Percentiles rank a stretch among this genome's conserved stretches.
These are phyloP conservation scores for Sporothrix variecibatus DNA, from an alignment of 2,329 filamentous ascomycete species.

Conservation along the genomic window DNA sequence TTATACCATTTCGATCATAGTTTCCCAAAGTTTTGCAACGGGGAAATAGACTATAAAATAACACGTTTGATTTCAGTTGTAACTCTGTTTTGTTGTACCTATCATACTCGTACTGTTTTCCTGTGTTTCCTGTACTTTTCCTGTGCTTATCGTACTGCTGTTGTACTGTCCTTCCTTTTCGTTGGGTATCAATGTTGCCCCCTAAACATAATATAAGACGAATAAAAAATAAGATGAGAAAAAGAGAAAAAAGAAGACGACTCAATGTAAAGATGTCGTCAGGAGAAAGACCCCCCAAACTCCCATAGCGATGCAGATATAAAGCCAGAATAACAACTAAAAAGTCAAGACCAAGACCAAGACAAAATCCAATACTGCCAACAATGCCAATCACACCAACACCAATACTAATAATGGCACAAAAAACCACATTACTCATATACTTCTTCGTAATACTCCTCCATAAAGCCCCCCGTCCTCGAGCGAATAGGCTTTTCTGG, in stretches of 20 bases:
- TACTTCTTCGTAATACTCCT: background rate
- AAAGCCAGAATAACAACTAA: background rate
- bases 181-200: slow-evolving; percentile 39
- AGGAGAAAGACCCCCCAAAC: background rate
- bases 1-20: background rate
- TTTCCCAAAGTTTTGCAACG: background rate
- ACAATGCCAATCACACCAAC: background rate
- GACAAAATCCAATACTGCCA: background rate
- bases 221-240: background rate
- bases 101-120: no score
- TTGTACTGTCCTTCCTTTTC: background rate
- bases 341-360: background rate
- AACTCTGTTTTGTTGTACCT: background rate
- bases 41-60: background rate
- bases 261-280: background rate
- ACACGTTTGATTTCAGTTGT: background rate
- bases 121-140: background rate
- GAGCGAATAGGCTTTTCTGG: background rate
- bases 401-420: background rate
- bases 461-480: background rate
- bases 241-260: background rate
- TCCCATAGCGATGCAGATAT: background rate
- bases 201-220: slow-evolving; percentile 23
- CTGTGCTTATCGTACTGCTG: background rate
- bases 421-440: background rate